Conservation (phyloP, 305 asterid genomes). For the Salvia sclarea region DNA sequence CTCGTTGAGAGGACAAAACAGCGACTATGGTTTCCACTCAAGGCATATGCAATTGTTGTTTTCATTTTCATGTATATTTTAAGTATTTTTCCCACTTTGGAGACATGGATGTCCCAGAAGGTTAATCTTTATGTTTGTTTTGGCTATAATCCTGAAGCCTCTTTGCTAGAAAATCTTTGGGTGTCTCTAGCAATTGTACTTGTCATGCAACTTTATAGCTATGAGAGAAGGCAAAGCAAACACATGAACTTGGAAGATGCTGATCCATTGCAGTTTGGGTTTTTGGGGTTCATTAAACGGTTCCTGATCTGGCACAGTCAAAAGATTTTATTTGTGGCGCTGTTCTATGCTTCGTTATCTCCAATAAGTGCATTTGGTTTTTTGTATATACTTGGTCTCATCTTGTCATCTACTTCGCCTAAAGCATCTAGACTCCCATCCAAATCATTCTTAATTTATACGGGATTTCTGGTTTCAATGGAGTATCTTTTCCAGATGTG, state of each 20-base stretch:
- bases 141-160: slow-evolving; percentile 75
- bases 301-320: slow-evolving; percentile 94
- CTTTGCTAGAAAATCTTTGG: slow-evolving; percentile 77
- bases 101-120: slow-evolving; percentile 74
- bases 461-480: slow-evolving; percentile 67
- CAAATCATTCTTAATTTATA: slow-evolving; percentile 73
- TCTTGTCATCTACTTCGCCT: slow-evolving; percentile 67
- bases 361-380: slow-evolving; percentile 91
- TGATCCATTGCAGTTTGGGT: slow-evolving; percentile 63
- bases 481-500: slow-evolving; percentile 97
- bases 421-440: slow-evolving; percentile 90
- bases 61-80: slow-evolving; percentile 70
- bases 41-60: slow-evolving; percentile 74
- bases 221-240: slow-evolving; percentile 96
- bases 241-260: slow-evolving; percentile 55
- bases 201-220: slow-evolving; percentile 99
- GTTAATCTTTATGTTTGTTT: slow-evolving; percentile 62
- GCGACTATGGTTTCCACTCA: slow-evolving; percentile 95
- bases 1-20: slow-evolving; percentile 78
- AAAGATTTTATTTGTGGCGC: slow-evolving; percentile 67
- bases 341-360: slow-evolving; percentile 88
- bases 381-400: slow-evolving; percentile 80
- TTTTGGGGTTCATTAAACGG: slow-evolving; percentile 76
- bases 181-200: slow-evolving; percentile 87
- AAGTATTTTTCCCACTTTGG: slow-evolving; percentile 81